Evolutionary conservation across 805 yeast genomes (phyloP).

Genomic region (Candida jianshihensis): DNA sequence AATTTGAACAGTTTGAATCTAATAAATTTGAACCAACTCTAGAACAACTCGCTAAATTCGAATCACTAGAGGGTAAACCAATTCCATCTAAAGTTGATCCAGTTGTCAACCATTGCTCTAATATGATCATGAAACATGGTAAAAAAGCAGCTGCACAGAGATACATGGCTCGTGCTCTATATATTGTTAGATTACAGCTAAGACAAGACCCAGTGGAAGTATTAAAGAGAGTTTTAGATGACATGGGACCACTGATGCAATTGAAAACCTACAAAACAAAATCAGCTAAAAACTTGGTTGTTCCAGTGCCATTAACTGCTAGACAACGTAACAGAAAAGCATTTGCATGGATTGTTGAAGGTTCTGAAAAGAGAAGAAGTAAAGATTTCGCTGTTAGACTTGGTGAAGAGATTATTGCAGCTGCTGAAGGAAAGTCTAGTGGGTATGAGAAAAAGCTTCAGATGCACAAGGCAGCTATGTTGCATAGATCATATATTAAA

Average conservation of each 20-base stretch:
- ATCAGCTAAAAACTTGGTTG: constrained; percentile 72
- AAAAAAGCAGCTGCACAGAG: constrained; percentile 75
- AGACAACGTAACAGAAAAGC: constrained; percentile 85
- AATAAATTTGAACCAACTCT: constrained; percentile 48
- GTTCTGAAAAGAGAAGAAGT: constrained; percentile 71
- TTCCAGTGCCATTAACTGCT: constrained; percentile 77
- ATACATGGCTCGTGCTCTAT: constrained; percentile 68
- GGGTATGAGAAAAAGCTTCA: constrained; percentile 79
- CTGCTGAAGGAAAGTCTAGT: constrained; percentile 69
- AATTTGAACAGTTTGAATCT: constrained; percentile 17
- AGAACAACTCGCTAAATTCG: constrained; percentile 56
- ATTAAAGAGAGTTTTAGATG: constrained; percentile 67
- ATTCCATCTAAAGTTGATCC: constrained; percentile 63
- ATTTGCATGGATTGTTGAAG: constrained; percentile 84
- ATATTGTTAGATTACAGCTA: constrained; percentile 63
- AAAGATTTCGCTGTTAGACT: constrained; percentile 81
- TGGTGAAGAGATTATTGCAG: constrained; percentile 81
- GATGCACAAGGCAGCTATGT: constrained; percentile 81
- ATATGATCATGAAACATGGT: constrained; percentile 89
- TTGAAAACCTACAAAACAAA: constrained; percentile 76
- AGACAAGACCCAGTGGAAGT: constrained; percentile 76
- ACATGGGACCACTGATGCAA: constrained; percentile 77
- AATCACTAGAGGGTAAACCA: constrained; percentile 39
- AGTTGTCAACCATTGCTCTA: constrained; percentile 70
- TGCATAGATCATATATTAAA: constrained; percentile 76